phyloP scores from a whole-genome alignment of 2,329 filamentous ascomycete species.

The Cladosporium cucumerinum region DNA sequence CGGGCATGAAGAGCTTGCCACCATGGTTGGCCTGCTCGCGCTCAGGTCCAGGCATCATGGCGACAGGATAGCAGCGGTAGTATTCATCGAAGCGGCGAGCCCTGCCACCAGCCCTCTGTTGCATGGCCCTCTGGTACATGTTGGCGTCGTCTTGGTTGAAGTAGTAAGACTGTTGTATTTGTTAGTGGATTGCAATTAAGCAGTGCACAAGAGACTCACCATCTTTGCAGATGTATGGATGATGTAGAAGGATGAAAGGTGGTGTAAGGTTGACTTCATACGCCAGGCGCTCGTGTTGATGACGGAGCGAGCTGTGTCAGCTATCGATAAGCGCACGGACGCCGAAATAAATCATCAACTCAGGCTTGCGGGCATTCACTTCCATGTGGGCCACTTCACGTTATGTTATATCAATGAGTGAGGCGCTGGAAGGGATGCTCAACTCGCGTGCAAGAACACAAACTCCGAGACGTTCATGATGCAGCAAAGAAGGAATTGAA shows the following conservation, averaged over 20 bases:
- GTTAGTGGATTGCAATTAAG: background rate
- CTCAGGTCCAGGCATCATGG: constrained; percentile 89
- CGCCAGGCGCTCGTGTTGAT: background rate
- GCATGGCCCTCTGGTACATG: constrained; percentile 53
- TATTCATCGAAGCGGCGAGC: constrained; percentile 93
- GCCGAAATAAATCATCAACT: background rate
- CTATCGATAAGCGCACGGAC: constrained; percentile 3
- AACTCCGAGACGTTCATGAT: background rate
- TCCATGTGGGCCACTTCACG: background rate
- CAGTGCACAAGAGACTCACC: background rate
- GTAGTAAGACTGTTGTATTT: constrained; percentile 27
- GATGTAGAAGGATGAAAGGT: background rate
- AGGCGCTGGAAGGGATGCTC: background rate
- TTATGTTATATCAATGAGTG: background rate
- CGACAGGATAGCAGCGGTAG: constrained; percentile 93
- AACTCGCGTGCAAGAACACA: background rate
- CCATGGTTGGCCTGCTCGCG: constrained; percentile 89
- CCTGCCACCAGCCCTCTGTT: constrained; percentile 46
- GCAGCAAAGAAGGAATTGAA: background rate
- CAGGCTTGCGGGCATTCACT: background rate
- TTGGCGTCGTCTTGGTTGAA: constrained; percentile 55
- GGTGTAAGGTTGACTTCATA: background rate
- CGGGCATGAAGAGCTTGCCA: constrained; percentile 96
- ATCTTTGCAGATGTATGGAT: constrained; percentile 5
- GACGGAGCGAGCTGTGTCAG: background rate